Base-by-base conservation (phyloP, 192 early-diverging fungal species). In the Coemansia sp. region DNA sequence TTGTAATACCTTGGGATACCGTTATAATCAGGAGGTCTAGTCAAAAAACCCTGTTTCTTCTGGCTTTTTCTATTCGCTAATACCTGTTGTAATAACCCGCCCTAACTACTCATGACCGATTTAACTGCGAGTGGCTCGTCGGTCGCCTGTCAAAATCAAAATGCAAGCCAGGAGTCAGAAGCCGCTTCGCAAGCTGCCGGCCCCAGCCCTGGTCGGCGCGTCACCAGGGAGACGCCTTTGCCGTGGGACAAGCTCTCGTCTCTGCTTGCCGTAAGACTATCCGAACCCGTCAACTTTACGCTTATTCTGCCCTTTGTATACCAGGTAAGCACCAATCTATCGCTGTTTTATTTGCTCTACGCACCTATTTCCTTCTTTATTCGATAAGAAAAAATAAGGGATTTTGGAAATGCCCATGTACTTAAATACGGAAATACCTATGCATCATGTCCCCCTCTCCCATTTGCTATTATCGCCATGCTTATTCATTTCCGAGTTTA, bases 251-350 rank as follows among this genome's bases (percentile, higher is more conserved):
- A 71, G 55, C 56, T 83, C 1, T 20, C 50, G 1, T 65, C 65
- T 1, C 55, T 83, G 10, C 22, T 75, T 28, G 57, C 72, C 4
- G 60, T 79, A 16, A 72, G 76, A 0, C 48, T 87, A 52, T 74
- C 82, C n/a, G 91, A 93, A 67, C 91, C 91, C 13, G 72, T 92
- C 62, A 88, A 87, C 54, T 86, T 88, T 30, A 85, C 88, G 14
- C 82, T 93, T 46, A 70, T 91, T 62, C 87, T 93, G 58, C 94
- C 92, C 8, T 95, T 95, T 69, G 85, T 92, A 3, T 93, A 92
- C 62, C 91, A 93, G 59, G 72, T 57, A 65, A 68, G 45, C 25
- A 30, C 9, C 56, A 58, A 47, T 47, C 46, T 47, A 20, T 16
- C 14, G 4, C 47, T 14, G 4, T 59, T 5, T 59, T 28, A 6